phyloP scores from a whole-genome alignment of 768 basidiomycete genomes.

The Xerocomus spinulosus region DNA sequence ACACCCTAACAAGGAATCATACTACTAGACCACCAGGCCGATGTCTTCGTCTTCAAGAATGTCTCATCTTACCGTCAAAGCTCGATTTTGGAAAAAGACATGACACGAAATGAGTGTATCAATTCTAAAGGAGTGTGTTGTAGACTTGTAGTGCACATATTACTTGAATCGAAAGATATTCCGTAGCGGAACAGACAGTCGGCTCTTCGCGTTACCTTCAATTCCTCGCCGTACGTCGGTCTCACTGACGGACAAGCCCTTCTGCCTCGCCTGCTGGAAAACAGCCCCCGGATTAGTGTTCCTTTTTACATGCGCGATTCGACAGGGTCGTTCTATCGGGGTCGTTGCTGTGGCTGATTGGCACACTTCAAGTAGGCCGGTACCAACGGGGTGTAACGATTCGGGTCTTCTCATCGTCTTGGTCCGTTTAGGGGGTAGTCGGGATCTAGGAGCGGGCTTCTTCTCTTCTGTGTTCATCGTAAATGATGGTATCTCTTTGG shows the following conservation, averaged over 20 bases:
- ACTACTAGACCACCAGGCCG: slow-evolving; percentile 52
- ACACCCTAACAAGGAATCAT: slow-evolving; percentile 52
- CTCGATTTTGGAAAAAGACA: neutral
- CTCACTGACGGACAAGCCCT: slow-evolving; percentile 8
- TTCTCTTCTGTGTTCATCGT: slow-evolving; percentile 7
- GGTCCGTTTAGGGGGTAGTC: slow-evolving; percentile 11
- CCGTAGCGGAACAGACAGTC: slow-evolving; percentile 26
- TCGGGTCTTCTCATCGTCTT: slow-evolving; percentile 10
- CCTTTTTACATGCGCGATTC: slow-evolving; percentile 12
- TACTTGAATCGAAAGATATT: slow-evolving; percentile 33
- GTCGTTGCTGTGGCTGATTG: slow-evolving; percentile 3
- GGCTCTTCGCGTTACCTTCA: slow-evolving; percentile 23
- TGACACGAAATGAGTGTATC: neutral
- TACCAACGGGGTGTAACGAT: neutral
- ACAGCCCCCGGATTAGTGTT: neutral
- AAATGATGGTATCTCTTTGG: slow-evolving; percentile 1
- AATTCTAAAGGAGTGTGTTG: slow-evolving; percentile 8
- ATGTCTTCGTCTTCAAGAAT: neutral
- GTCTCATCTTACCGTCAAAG: no score
- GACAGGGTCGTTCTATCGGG: slow-evolving; percentile 16
- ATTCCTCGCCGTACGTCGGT: slow-evolving; percentile 22
- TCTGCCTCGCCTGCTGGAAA: slow-evolving; percentile 13
- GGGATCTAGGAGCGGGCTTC: slow-evolving; percentile 11
- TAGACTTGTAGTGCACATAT: slow-evolving; percentile 4
- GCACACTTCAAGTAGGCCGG: slow-evolving; percentile 1